Conservation (phyloP, 345 rosid species). For the Gossypium mustelinum region DNA sequence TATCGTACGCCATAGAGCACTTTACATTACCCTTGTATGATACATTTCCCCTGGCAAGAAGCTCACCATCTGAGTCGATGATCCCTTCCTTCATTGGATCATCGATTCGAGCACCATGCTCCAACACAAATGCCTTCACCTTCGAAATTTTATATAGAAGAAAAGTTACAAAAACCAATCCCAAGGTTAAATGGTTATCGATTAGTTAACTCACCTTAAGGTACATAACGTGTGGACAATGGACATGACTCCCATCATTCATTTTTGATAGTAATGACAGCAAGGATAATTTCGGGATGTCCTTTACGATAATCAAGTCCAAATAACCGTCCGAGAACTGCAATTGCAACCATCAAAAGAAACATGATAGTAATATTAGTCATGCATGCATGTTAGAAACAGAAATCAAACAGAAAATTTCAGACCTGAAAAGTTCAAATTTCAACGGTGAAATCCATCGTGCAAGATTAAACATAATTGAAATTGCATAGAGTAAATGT, state of each 20-base stretch:
- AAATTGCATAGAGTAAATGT: not conserved
- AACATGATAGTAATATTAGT: not conserved
- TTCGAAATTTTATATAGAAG: not conserved
- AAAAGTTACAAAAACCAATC: not conserved
- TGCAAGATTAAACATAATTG: not conserved
- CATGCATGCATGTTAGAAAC: not conserved
- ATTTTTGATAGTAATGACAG: conserved; percentile 50
- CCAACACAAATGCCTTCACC: conserved; percentile 81
- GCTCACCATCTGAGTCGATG: conserved; percentile 92
- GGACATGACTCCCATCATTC: conserved; percentile 65
- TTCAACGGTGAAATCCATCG: not conserved
- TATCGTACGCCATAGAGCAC: conserved; percentile 56
- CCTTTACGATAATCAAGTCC: conserved; percentile 65
- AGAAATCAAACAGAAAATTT: conserved; percentile 1
- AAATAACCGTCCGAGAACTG: conserved; percentile 91
- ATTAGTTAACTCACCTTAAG: conserved; percentile 51
- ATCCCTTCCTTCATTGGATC: conserved; percentile 73
- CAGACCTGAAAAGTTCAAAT: not conserved
- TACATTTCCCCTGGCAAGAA: conserved; percentile 71
- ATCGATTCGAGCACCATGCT: conserved; percentile 54
- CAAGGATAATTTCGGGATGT: conserved; percentile 61
- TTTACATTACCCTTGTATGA: conserved; percentile 44
- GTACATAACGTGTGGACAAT: conserved; percentile 59
- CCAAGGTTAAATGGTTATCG: not conserved
- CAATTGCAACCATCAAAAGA: conserved; percentile 16